Conservation (phyloP, 345 rosid species). For the Acer saccharum region DNA sequence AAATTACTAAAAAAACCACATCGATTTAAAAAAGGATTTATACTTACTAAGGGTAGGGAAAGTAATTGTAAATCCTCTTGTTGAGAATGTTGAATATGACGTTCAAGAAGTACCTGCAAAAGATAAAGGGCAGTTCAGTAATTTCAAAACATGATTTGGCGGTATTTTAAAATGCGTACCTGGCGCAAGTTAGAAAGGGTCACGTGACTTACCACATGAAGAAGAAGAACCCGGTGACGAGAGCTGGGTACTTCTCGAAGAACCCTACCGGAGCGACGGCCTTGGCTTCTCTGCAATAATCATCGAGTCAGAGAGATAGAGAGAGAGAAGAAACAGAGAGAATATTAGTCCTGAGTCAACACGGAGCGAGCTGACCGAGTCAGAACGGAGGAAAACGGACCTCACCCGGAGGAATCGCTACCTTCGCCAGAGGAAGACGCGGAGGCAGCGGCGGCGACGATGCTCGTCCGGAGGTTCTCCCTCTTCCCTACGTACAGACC, state of each 20-base stretch:
- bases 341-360: conserved; percentile 11
- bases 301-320: conserved; percentile 12
- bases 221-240: conserved; percentile 93
- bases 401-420: conserved; percentile 98
- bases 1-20: background rate
- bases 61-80: conserved; percentile 95
- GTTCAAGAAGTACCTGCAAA: conserved; percentile 80
- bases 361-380: conserved; percentile 23
- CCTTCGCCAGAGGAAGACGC: conserved; percentile 80
- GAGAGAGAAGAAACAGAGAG: background rate
- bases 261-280: conserved; percentile 63
- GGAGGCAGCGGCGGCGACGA: conserved; percentile 66
- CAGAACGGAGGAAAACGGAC: conserved; percentile 69
- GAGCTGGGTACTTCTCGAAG: conserved; percentile 69
- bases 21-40: background rate
- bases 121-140: background rate
- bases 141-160: background rate
- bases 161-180: background rate
- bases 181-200: background rate
- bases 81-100: conserved; percentile 94
- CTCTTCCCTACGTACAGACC: conserved; percentile 26
- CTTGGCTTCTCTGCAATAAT: conserved; percentile 51
- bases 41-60: conserved; percentile 95
- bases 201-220: conserved; percentile 80
- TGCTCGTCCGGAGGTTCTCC: conserved; percentile 50